Percentiles rank a stretch among this genome's conserved stretches.
Conservation (phyloP, 805 yeast species). For the Sungouiella blattae region DNA sequence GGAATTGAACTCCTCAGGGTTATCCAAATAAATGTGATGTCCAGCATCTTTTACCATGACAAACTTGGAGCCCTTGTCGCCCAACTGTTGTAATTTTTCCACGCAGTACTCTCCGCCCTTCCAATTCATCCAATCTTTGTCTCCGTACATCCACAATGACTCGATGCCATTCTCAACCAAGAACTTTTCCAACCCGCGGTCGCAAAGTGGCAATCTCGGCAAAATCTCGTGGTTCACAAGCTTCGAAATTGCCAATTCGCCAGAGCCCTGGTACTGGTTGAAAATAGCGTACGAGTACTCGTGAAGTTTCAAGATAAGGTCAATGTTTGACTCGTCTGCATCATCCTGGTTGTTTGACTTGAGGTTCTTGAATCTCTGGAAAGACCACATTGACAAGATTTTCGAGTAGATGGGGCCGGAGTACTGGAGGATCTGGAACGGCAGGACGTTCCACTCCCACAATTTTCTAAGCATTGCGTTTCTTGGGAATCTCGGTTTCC, state of each 20-base stretch:
- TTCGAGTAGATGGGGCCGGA: constrained; percentile 40
- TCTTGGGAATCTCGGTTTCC: constrained; percentile 37
- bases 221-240: constrained; percentile 38
- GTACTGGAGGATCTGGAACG: constrained; percentile 36
- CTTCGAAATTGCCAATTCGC: constrained; percentile 42
- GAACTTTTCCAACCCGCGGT: constrained; percentile 33
- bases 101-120: constrained; percentile 35
- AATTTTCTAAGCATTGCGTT: constrained; percentile 25
- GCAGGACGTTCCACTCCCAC: constrained; percentile 39
- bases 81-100: constrained; percentile 19
- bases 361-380: constrained; percentile 33
- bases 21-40: constrained; percentile 42
- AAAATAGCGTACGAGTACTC: constrained; percentile 39
- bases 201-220: constrained; percentile 37
- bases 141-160: constrained; percentile 38
- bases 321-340: constrained; percentile 1
- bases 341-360: constrained; percentile 18
- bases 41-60: constrained; percentile 33
- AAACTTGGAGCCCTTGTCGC: constrained; percentile 14
- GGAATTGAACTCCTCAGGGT: constrained; percentile 30
- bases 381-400: constrained; percentile 40
- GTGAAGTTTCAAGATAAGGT: constrained; percentile 33
- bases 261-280: constrained; percentile 42
- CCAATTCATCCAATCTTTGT: constrained; percentile 42
- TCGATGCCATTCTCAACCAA: constrained; percentile 21